Evolutionary conservation across 2,329 filamentous ascomycete species (phyloP), one percentile per base, ranked within the genome.

Genomic region (Leptodontidium sp.): DNA sequence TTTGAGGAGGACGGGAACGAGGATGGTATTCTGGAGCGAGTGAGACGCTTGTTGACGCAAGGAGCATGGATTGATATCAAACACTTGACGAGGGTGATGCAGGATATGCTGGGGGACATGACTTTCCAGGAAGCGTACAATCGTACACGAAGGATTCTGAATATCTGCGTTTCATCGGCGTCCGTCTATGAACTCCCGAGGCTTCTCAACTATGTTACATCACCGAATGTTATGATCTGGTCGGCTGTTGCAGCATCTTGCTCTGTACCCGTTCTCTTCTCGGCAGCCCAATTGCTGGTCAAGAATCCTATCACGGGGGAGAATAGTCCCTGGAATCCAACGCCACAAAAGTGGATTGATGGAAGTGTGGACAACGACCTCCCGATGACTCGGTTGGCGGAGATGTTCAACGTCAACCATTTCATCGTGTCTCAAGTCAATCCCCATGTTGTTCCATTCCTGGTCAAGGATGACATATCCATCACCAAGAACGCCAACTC

Each of bases 361-460:
- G 95, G 95, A 0, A 98, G 94, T 0, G 93, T 98, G 26, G 94
- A 98, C 78, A 96, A 96, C 69, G 95, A 98, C 79, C 84, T 98
- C 2, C 95, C 95, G 1, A 97, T 97, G 89, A 93, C 91, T 24
- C 88, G 93, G 1, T 84, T 98, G 17, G 90, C 94, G 0, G 94
- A 97, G 77, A 94, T 98, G 91, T 97, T 98, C 84, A 97, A 98
- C 77, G 94, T 98, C 78, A 98, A 98, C 77, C 95, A 98, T 78
- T 98, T 98, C 77, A 98, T 98, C 73, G 95, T 98, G 21, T 97
- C 94, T 0, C 95, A 98, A 78, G 94, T 98, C 62, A 98, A 98
- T 75, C 95, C 95, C 0, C 95, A 98, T 75, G 93, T 98, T 9
- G 88, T 97, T 0, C 93, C 93, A 0, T 97, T 98, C 75, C 82